Evolutionary conservation across 805 yeast genomes (phyloP), one percentile per base, ranked within the genome.

Genomic region (Yarrowia divulgata): DNA sequence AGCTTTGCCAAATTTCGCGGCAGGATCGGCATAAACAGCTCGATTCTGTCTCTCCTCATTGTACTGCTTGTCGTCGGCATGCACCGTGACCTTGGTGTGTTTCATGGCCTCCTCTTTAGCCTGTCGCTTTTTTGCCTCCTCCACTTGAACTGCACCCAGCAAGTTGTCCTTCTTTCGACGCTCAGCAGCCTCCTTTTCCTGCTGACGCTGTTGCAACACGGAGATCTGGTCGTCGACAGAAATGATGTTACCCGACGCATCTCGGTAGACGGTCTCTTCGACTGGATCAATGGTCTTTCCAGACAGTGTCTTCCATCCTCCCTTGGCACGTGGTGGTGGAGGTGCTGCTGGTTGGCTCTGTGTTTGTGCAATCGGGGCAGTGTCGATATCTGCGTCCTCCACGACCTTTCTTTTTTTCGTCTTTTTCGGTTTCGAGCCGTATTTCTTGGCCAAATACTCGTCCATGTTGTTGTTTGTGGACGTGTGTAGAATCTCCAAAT

Each of bases 351-450:
- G 19, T 14, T 54, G 45, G 14, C 45, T 14, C 13, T 54, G 45
- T 39, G 45, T 5, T 13, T 23, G 60, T 1, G 13, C 4, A n/a
- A 35, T 35, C 35, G 43, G 60, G 4, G 60, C 45, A 13, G 45
- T 19, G 40, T 29, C 49, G 6, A 8, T 7, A n/a, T 45, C 43
- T 2, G 40, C 9, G 10, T 45, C 54, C 7, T 63, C 68, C n/a
- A 23, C 46, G 3, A 39, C 39, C 39, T 48, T 63, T 37, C 39
- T 6, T 32, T 63, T 63, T 29, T 49, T 63, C 32, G 55, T 63
- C n/a, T 63, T 63, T 23, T 63, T 63, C 3, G 68, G 68, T 29
- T 63, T 63, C 6, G 57, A 48, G 32, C 68, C 68, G 48, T 63
- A 63, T 14, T 63, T 63, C 29, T 63, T 63, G 1, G 68, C 68